Evolutionary conservation across 345 rosid genomes (phyloP).

Genomic region (Clarkia xantiana): DNA sequence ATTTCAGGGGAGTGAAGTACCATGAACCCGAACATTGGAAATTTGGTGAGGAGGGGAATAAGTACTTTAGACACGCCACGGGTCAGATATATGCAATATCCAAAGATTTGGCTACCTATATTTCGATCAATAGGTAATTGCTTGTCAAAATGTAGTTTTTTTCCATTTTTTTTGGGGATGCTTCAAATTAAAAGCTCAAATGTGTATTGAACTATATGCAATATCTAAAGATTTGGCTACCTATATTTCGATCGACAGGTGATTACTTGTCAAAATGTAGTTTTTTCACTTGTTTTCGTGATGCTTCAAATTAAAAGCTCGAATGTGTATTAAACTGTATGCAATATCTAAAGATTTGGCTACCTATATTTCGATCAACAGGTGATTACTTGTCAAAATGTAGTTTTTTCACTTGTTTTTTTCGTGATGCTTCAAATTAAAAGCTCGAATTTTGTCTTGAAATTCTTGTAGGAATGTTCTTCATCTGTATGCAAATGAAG

Average conservation of each 20-base stretch:
- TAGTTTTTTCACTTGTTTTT: not conserved
- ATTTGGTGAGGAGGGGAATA: conserved; percentile 91
- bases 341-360: conserved; percentile 91
- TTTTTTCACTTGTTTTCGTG: not conserved
- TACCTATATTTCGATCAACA: conserved; percentile 67
- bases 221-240: conserved; percentile 91
- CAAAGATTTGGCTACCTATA: conserved; percentile 82
- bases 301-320: not conserved
- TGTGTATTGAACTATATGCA: conserved; percentile 26
- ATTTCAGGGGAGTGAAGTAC: conserved; percentile 63
- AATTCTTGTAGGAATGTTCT: conserved; percentile 46
- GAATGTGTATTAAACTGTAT: conserved; percentile 14
- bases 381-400: conserved; percentile 17
- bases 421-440: not conserved
- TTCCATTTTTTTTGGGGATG: not conserved
- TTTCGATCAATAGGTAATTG: conserved; percentile 58
- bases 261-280: not conserved
- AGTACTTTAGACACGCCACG: conserved; percentile 88
- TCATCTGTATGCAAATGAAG: conserved; percentile 87
- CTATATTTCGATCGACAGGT: conserved; percentile 72
- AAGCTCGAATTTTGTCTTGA: not conserved
- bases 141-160: not conserved
- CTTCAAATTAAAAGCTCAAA: not conserved
- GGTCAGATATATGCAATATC: conserved; percentile 93
- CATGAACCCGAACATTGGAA: conserved; percentile 96